Evolutionary conservation across 257 asterid genomes (phyloP).

Genomic region (Solanum etuberosum): DNA sequence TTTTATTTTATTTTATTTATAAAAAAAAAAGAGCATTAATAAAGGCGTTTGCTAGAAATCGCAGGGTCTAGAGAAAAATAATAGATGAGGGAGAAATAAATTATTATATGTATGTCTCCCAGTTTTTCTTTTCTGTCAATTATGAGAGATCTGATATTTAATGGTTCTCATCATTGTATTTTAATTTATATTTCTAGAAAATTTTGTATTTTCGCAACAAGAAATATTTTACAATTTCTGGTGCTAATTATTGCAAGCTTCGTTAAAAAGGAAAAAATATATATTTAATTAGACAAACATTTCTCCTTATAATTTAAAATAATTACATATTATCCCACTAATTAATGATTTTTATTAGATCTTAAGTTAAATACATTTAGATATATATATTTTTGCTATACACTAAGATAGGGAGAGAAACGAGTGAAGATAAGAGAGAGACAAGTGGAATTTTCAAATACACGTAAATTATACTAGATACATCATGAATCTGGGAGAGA

Average conservation of each 20-base stretch:
- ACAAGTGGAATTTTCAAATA: no score
- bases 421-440: no score
- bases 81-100: conserved; percentile 6
- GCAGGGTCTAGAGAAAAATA: conserved; percentile 1
- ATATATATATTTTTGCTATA: no score
- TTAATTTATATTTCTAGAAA: neutral
- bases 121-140: neutral
- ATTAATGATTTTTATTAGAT: no score
- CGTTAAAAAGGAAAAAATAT: no score
- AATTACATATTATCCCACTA: no score
- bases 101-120: neutral
- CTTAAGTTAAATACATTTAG: no score
- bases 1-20: neutral
- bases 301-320: no score
- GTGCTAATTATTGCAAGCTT: neutral
- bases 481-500: no score
- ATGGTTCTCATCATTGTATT: neutral
- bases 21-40: neutral
- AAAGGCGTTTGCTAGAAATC: neutral
- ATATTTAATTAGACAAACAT: no score
- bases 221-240: neutral
- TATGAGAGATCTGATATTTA: neutral
- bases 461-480: no score
- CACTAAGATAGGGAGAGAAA: no score
- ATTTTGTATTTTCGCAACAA: neutral